Evolutionary conservation across 2,329 filamentous ascomycete species (phyloP), one percentile per base, ranked within the genome.

Genomic region (Exserohilum rostratum): DNA sequence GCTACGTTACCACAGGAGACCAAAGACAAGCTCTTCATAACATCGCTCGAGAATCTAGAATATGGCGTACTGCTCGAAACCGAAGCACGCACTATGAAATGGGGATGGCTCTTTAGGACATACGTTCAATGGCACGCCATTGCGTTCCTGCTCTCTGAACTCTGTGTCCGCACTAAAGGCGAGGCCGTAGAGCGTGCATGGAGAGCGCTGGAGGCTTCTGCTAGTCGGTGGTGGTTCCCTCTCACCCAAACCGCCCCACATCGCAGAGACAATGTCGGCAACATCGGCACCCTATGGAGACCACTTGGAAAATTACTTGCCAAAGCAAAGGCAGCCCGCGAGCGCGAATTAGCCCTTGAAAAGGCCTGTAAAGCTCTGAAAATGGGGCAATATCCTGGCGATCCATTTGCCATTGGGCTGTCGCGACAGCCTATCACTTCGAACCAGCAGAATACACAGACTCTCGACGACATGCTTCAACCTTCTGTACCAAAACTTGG

Each of bases 41-140:
- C 87, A 0, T 87, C 88, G 2, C 82, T 93, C 22, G 89, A 93
- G 65, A 86, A 92, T 22, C 82, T 91, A 42, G 90, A 93, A 71
- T 87, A 90, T 68, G 84, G 84, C 15, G 79, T 87, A 44, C 79
- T 89, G 1, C 76, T 92, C 12, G 85, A 89, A 63, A 84, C 81
- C 0, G 87, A 91, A 62, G 78, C 80, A 31, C 78, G 81, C 11
- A 87, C 84, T 0, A 78, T 81, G 64, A 84, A 85, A 65, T 89
- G 86, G 86, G 80, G 82, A 34, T 89, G 86, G 86, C 77, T 87
- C 0, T 87, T 87, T 75, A 77, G 79, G 18, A 87, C 84, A 1
- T 86, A 87, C 53, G 82, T 86, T 61, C 86, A 88, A 65, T 88
- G 85, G 85, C 85, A 87, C 65, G 83, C 84, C 2, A 78, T 87